phyloP scores from a whole-genome alignment of 495 filamentous ascomycete genomes.

The Trichoderma gamsii region DNA sequence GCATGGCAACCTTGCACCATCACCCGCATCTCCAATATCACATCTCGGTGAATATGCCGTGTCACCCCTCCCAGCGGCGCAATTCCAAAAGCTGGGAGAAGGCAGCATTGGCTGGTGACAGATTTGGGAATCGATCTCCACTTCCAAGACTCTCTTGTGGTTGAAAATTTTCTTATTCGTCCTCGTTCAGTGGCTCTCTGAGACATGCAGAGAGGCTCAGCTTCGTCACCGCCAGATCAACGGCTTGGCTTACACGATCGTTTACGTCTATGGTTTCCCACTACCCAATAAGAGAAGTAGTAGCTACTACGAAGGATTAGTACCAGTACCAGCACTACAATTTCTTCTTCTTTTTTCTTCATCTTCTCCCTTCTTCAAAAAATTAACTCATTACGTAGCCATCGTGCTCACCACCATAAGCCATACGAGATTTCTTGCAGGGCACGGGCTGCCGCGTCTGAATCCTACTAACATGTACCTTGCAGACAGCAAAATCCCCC shows the following conservation, averaged over 20 bases:
- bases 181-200: not conserved
- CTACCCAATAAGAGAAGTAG: not conserved
- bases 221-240: slow-evolving; percentile 3
- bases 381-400: not conserved
- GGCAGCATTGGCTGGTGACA: not conserved
- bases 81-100: not conserved
- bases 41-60: slow-evolving; percentile 3
- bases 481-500: not conserved
- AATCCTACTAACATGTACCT: not conserved
- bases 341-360: not conserved
- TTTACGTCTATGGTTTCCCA: not conserved
- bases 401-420: too few relatives aligned
- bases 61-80: not conserved
- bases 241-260: not conserved
- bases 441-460: not conserved
- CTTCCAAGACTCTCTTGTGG: too few relatives aligned
- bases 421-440: not conserved
- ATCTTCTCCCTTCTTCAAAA: not conserved
- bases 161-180: not conserved
- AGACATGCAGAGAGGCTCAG: not conserved
- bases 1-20: not conserved
- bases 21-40: slow-evolving; percentile 6
- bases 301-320: not conserved
- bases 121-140: not conserved
- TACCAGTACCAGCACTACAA: not conserved